A percentile compares a stretch with the other conserved stretches of the same genome.
These are phyloP conservation scores for Mimosa pudica DNA, from an alignment of 306 rosid species.

Conservation along the genomic window DNA sequence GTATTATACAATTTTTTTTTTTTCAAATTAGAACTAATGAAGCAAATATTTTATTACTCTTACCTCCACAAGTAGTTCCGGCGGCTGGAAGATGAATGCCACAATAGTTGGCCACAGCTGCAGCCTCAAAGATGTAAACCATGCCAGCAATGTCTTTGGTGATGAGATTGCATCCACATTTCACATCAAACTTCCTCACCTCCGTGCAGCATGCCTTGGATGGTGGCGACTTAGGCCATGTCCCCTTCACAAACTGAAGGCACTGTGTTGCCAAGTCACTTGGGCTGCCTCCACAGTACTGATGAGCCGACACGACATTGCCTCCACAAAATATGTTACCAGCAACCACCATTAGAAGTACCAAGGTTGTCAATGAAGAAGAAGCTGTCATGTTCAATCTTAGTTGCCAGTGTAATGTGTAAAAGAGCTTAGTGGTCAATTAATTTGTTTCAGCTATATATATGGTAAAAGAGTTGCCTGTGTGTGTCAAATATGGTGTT, in stretches of 20 bases:
- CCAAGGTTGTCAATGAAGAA: neutral
- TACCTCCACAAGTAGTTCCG: constrained; percentile 54
- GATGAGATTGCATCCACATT: constrained; percentile 45
- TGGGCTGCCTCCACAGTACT: constrained; percentile 34
- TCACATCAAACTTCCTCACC: constrained; percentile 21
- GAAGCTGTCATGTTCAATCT: neutral
- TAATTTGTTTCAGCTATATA: too few relatives aligned
- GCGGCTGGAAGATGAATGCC: constrained; percentile 38
- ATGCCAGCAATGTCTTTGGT: constrained; percentile 28
- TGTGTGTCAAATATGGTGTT: too few relatives aligned
- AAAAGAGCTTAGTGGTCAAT: too few relatives aligned
- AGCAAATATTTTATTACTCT: neutral
- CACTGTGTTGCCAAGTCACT: constrained; percentile 21
- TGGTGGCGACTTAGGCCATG: constrained; percentile 39
- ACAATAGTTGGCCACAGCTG: constrained; percentile 43
- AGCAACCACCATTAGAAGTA: constrained; percentile 17
- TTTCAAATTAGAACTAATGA: too few relatives aligned
- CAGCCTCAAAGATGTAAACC: constrained; percentile 32
- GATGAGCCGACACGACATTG: constrained; percentile 33
- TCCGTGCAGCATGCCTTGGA: constrained; percentile 45
- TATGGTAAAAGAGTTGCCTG: too few relatives aligned
- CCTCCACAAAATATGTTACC: constrained; percentile 34
- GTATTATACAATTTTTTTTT: too few relatives aligned
- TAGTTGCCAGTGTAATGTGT: too few relatives aligned
- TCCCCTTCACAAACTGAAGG: constrained; percentile 30